phyloP scores from a whole-genome alignment of 179 eudicot genomes.

The Beta lomatogona region DNA sequence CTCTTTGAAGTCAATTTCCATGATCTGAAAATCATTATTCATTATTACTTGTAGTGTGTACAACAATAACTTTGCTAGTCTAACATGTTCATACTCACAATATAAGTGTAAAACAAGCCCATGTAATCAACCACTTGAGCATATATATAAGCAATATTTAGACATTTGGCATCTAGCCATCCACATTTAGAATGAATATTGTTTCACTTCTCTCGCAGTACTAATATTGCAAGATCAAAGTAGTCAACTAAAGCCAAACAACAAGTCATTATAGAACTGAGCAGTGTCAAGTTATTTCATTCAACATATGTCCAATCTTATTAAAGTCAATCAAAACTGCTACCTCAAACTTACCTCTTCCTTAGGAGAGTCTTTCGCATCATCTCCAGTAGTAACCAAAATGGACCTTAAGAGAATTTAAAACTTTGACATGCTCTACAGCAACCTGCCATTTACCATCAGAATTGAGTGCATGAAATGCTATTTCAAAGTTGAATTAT shows the following conservation, averaged over 20 bases:
- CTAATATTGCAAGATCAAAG: background rate
- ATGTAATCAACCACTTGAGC: too few relatives aligned
- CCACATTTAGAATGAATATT: too few relatives aligned
- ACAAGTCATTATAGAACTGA: background rate
- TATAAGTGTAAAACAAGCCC: too few relatives aligned
- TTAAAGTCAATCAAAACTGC: background rate
- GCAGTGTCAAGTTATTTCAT: background rate
- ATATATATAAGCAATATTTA: too few relatives aligned
- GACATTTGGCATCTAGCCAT: too few relatives aligned
- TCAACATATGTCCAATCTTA: background rate
- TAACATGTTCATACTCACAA: too few relatives aligned
- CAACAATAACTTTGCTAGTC: background rate
- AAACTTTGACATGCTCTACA: slow-evolving; percentile 74
- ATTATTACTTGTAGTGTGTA: background rate
- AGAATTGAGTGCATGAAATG: background rate
- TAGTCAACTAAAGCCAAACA: slow-evolving; percentile 3
- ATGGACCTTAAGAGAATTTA: slow-evolving; percentile 77
- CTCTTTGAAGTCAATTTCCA: background rate
- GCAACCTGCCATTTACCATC: slow-evolving; percentile 56
- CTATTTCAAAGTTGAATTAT: background rate
- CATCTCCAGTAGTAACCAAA: slow-evolving; percentile 82
- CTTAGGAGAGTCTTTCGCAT: slow-evolving; percentile 69
- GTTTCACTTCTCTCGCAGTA: background rate
- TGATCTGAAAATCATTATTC: background rate
- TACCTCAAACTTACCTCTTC: slow-evolving; percentile 94